Conservation (phyloP, 164 flowering plant genomes). For the Vitis vinifera region ASM3070453v1 NC_081818.1:4208501-4209000, state of each 20-base stretch:
- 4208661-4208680: slow-evolving; percentile 29
- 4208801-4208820: slow-evolving; percentile 3
- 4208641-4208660: slow-evolving; percentile 6
- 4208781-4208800: slow-evolving; percentile 1
- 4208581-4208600: neutral
- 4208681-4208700: slow-evolving; percentile 23
- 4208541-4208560: too few species aligned
- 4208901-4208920: too few species aligned
- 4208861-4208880: neutral
- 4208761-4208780: neutral
- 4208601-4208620: too few species aligned
- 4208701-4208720: too few species aligned
- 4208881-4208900: neutral
- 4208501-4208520: too few species aligned
- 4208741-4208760: too few species aligned
- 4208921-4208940: neutral
- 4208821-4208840: neutral
- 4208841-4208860: neutral
- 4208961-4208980: slow-evolving; percentile 10
- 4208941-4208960: slow-evolving; percentile 14
- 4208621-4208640: too few species aligned
- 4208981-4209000: slow-evolving; percentile 6
- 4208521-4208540: neutral
- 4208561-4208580: too few species aligned
- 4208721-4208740: too few species aligned